Conservation (phyloP, 768 basidiomycete species). For the Phlegmacium glaucopus region DNA sequence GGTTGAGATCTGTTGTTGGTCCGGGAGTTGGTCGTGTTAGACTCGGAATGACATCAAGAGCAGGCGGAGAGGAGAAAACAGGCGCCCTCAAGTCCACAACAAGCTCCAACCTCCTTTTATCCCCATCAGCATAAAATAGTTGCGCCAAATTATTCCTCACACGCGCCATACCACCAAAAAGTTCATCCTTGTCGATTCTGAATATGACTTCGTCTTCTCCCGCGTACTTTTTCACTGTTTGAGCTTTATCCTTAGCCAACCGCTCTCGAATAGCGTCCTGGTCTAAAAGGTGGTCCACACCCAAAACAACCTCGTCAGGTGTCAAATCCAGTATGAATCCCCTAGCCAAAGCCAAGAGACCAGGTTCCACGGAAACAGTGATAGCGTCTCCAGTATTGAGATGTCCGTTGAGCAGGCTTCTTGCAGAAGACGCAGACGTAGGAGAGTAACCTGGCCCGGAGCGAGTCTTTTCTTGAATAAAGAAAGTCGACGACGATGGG, state of each 20-base stretch:
- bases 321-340: slow-evolving; percentile 80
- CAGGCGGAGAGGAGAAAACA: slow-evolving; percentile 41
- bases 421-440: not conserved
- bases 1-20: slow-evolving; percentile 48
- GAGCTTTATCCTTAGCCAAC: not conserved
- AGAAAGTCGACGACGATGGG: slow-evolving; percentile 18
- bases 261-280: slow-evolving; percentile 10
- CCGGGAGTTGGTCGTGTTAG: slow-evolving; percentile 15
- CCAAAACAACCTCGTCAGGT: slow-evolving; percentile 62
- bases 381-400: slow-evolving; percentile 80
- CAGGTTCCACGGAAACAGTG: slow-evolving; percentile 83
- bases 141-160: slow-evolving; percentile 89
- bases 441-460: not conserved
- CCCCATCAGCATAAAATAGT: slow-evolving; percentile 79
- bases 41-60: slow-evolving; percentile 8
- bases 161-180: slow-evolving; percentile 80
- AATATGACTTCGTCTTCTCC: slow-evolving; percentile 44
- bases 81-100: slow-evolving; percentile 82
- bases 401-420: slow-evolving; percentile 66
- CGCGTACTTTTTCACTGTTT: not conserved
- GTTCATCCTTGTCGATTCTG: slow-evolving; percentile 92
- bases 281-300: slow-evolving; percentile 76
- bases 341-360: slow-evolving; percentile 77
- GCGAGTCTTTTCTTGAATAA: no score
- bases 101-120: slow-evolving; percentile 61